Percentiles rank a stretch among this genome's conserved stretches.
Conservation (phyloP, 495 filamentous ascomycete species). For the Xylaria venustula region DNA sequence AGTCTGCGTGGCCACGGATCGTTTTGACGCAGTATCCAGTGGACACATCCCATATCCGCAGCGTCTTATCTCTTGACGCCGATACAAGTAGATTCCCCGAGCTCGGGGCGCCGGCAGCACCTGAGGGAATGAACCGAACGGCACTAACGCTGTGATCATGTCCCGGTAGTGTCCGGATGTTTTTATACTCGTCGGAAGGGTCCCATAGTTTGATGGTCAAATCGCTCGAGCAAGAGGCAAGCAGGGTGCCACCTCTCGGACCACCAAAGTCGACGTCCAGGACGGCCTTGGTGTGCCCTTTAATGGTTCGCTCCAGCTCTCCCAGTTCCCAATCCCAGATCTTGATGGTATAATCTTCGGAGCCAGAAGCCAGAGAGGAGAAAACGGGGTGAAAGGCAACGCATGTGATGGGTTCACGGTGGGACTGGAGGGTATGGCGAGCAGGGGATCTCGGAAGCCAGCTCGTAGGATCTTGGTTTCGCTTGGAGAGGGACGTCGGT, state of each 20-base stretch:
- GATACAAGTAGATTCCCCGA: conserved; percentile 78
- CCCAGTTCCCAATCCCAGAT: conserved; percentile 99
- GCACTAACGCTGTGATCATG: conserved; percentile 91
- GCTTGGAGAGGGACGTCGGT: conserved; percentile 73
- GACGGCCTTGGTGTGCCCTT: conserved; percentile 89
- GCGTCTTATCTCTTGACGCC: conserved; percentile 76
- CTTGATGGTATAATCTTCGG: conserved; percentile 85
- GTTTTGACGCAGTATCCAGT: conserved; percentile 92
- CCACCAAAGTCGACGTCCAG: conserved; percentile 91
- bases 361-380: conserved; percentile 86
- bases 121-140: conserved; percentile 85
- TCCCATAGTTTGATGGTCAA: conserved; percentile 97
- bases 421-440: conserved; percentile 80
- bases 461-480: conserved; percentile 78
- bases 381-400: conserved; percentile 95
- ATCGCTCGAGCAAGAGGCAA: conserved; percentile 88
- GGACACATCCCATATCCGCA: conserved; percentile 89
- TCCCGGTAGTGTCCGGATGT: conserved; percentile 86
- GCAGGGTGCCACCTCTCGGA: conserved; percentile 76
- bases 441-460: conserved; percentile 85
- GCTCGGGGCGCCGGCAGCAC: conserved; percentile 59
- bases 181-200: conserved; percentile 90
- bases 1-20: conserved; percentile 76
- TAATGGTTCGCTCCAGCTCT: conserved; percentile 86
- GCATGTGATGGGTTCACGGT: conserved; percentile 77